Conservation (phyloP, 495 filamentous ascomycete genomes). For the Aspergillus leporis region DNA sequence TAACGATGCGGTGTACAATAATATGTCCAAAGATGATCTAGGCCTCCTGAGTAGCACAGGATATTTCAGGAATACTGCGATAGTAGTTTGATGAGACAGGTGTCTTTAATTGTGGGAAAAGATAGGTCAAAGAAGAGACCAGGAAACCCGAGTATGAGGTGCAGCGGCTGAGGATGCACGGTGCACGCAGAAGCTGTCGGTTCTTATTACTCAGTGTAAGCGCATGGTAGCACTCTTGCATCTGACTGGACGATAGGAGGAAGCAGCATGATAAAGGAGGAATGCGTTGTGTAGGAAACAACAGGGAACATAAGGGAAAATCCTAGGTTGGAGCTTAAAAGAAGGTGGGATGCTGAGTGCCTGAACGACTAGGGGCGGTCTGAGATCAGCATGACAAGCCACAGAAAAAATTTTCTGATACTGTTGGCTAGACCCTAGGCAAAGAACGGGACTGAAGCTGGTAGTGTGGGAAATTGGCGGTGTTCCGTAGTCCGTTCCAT, state of each 20-base stretch:
- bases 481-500: neutral
- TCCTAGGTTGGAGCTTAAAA: constrained; percentile 8
- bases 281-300: constrained; percentile 6
- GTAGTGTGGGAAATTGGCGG: constrained; percentile 2
- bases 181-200: constrained; percentile 24
- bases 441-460: neutral
- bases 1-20: neutral
- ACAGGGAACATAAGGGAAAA: neutral
- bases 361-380: constrained; percentile 13
- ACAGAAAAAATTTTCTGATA: constrained; percentile 8
- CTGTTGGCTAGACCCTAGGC: constrained; percentile 8
- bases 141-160: constrained; percentile 6
- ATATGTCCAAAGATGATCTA: neutral
- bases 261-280: constrained; percentile 14
- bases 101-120: neutral
- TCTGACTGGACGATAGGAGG: constrained; percentile 24
- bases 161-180: constrained; percentile 28
- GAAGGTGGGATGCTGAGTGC: constrained; percentile 5
- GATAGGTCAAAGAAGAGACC: neutral
- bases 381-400: constrained; percentile 13
- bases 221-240: constrained; percentile 23
- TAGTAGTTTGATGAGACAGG: neutral
- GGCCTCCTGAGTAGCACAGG: neutral
- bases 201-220: constrained; percentile 19
- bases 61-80: neutral